Conservation (phyloP, 148 eudicot species). For the Rheum nobile region DNA sequence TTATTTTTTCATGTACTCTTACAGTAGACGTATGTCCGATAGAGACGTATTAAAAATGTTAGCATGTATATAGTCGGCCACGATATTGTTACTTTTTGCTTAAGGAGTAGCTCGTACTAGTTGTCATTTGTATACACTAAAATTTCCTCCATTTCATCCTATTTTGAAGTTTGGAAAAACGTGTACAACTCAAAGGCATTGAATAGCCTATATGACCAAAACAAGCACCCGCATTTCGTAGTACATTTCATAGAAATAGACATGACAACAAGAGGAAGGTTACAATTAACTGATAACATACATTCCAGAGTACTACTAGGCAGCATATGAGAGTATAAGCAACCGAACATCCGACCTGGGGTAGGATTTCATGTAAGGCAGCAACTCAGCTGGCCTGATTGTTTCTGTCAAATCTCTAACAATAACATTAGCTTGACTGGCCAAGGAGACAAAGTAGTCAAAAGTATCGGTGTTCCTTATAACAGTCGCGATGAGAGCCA, state of each 20-base stretch:
- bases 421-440: constrained; percentile 31
- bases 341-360: constrained; percentile 40
- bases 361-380: constrained; percentile 72
- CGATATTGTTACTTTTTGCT: too few species aligned
- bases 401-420: constrained; percentile 52
- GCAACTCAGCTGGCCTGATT: constrained; percentile 29
- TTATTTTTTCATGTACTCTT: too few species aligned
- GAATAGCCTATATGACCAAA: neutral
- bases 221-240: neutral
- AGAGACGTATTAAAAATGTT: too few species aligned
- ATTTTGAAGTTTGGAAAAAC: neutral
- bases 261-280: too few species aligned
- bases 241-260: too few species aligned
- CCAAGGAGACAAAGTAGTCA: constrained; percentile 33
- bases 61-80: too few species aligned
- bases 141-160: too few species aligned
- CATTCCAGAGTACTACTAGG: neutral
- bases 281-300: neutral
- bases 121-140: too few species aligned
- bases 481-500: constrained; percentile 71
- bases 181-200: neutral
- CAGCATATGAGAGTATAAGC: constrained; percentile 26
- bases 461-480: constrained; percentile 68
- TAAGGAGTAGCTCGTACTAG: too few species aligned
- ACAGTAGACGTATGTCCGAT: too few species aligned